These are phyloP conservation scores for Penicillium sp. DNA, from an alignment of 2,329 filamentous ascomycete genomes.

Conservation along the genomic window DNA sequence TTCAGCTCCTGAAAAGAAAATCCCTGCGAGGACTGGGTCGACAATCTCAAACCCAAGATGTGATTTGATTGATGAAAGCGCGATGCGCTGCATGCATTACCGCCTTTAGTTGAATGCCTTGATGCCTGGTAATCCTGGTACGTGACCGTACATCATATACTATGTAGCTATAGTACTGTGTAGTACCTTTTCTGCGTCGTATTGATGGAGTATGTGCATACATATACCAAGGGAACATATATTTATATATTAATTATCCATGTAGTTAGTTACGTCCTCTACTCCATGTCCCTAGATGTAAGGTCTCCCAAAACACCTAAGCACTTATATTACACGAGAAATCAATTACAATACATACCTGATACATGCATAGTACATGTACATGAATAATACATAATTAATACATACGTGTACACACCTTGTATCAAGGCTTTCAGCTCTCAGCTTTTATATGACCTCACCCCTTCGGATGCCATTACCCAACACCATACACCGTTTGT, in stretches of 20 bases:
- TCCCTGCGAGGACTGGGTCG: constrained; percentile 1
- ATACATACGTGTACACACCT: neutral
- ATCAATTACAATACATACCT: too few species aligned
- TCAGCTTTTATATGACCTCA: constrained; percentile 19
- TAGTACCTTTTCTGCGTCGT: neutral
- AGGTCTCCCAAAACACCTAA: too few species aligned
- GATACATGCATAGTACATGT: too few species aligned
- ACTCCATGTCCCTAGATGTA: too few species aligned
- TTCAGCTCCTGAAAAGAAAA: neutral
- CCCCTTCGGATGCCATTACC: neutral
- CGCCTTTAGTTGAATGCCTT: constrained; percentile 6
- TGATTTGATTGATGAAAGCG: constrained; percentile 19
- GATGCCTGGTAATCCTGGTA: constrained; percentile 7
- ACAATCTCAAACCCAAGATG: constrained; percentile 10
- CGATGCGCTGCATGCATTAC: constrained; percentile 19
- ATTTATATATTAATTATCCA: too few species aligned
- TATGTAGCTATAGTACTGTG: too few species aligned
- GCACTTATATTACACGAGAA: too few species aligned
- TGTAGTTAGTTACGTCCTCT: too few species aligned
- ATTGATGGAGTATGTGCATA: too few species aligned
- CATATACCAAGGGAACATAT: too few species aligned
- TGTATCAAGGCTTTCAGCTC: neutral
- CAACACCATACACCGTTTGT: neutral
- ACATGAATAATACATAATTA: neutral
- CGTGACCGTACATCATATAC: too few species aligned